Evolutionary conservation across 352 stramenopile species (phyloP), one percentile per base, ranked within the genome.

Genomic region (Globisporangium emineosum): DNA sequence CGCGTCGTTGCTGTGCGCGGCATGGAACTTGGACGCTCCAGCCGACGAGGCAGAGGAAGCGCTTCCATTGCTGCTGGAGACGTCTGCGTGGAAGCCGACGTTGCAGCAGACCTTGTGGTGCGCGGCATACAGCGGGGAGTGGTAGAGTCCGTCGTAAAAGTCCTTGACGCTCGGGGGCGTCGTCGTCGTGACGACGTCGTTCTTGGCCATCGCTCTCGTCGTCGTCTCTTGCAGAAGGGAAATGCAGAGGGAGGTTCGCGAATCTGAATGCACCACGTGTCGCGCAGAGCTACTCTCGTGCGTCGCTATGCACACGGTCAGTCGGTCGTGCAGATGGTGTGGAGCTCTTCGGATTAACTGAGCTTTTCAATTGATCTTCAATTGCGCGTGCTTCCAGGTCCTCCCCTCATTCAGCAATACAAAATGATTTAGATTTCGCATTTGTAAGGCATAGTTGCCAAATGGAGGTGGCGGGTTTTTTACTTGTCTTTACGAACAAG

Each of bases 91-190:
- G 63, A 83, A 91, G 49, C 81, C 83, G 7, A 90, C 71, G 66
- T 92, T 92, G 70, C 79, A 90, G 45, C 81, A 80, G 47, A 90
- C 72, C 64, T 76, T 83, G 59, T 90, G 83, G 68, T 86, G 75
- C 54, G 80, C 53, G 3, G 75, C 67, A 71, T 79, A 92, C 52
- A 92, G 69, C 29, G 74, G 74, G 50, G 83, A 90, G 73, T 86
- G 75, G 75, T 86, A 92, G 57, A 92, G 67, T 21, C 83, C 78
- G 67, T 92, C 79, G 71, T 92, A 92, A 71, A 92, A 90, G 57
- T 81, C 80, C 49, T 77, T 72, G 47, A 90, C 72, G 66, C 69
- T 88, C 27, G 77, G 66, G 37, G 40, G 45, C 43, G 62, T 21
- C 10, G 49, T n/a, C 13, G 8, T 5, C 13, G 15, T 23, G 12